A percentile compares a stretch with the other conserved stretches of the same genome.
These are phyloP conservation scores for Mycena galopus DNA, from an alignment of 768 basidiomycete genomes.

Conservation along the genomic window DNA sequence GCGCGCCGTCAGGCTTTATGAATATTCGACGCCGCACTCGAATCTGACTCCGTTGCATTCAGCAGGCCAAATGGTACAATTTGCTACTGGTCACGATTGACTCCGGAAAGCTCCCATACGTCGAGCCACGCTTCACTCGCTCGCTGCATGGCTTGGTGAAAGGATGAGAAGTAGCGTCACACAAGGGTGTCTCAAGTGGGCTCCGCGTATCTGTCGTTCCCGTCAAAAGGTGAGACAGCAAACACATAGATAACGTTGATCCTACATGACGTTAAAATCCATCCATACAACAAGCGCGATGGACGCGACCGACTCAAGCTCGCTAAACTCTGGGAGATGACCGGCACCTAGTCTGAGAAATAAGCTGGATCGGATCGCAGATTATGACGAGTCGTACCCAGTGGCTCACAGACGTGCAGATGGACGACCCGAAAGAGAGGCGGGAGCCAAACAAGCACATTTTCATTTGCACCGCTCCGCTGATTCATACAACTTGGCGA, in stretches of 20 bases:
- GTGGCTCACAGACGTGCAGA: background rate
- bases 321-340: background rate
- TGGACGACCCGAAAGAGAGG: background rate
- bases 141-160: constrained; percentile 82
- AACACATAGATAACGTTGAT: background rate
- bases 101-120: background rate
- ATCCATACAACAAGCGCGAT: constrained; percentile 4
- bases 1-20: too few relatives aligned
- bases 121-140: constrained; percentile 72
- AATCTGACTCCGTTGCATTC: background rate
- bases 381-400: too few relatives aligned
- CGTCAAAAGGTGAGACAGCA: background rate
- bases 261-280: background rate
- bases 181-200: constrained; percentile 40
- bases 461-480: background rate
- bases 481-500: constrained; percentile 35
- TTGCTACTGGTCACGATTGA: background rate
- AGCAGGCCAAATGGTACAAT: background rate
- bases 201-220: background rate
- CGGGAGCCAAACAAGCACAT: background rate
- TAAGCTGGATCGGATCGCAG: background rate
- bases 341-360: background rate
- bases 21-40: too few relatives aligned
- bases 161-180: constrained; percentile 71
- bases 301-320: background rate